Base-by-base conservation (phyloP, 148 eudicot genomes). In the Talinum fruticosum region DNA sequence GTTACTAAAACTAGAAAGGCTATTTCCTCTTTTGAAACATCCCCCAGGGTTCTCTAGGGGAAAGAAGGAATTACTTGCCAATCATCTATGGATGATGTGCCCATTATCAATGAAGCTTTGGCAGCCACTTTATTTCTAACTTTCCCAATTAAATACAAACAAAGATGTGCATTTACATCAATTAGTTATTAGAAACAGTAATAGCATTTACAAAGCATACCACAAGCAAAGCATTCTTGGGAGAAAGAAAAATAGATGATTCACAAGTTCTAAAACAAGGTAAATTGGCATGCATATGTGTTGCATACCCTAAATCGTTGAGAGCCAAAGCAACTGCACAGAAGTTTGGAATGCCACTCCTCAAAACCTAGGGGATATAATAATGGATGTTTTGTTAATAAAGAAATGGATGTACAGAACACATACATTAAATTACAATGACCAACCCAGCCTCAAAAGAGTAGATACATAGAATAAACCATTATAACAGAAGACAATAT, bases 241-340 rank as follows among this genome's bases (percentile, higher is more conserved):
- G 35, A 1, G 8, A 23, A 61, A 14, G 49, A 71, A 10, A 45
- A 10, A 44, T 21, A 66, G 7, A 69, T 35, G 51, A 21, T 24
- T 69, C 72, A 32, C 59, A 24, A 5, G 21, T 38, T 28, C 5
- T 1, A 21, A 18, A 13, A 51, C 10, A 35, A 10, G 26, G 69
- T 30, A 38, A 57, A 53, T 49, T 53, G 45, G 65, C 2, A 72
- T 64, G 75, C 54, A 69, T 32, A 44, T 24, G 10, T 47, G 74
- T 49, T 82, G 24, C 94, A 67, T 88, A 95, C 99, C 99, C 97
- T 84, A 95, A 83, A 83, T 95, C 97, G 86, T 84, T 82, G 72
- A 95, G 93, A 68, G 97, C 99, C 79, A 95, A 87, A 83, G 99
- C 97, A 82, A 95, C 97, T 68, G 99, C 99, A 86, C 99, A 95